Evolutionary conservation across 2,329 filamentous ascomycete species (phyloP).

Genomic region (Aspergillus aculeatus): DNA sequence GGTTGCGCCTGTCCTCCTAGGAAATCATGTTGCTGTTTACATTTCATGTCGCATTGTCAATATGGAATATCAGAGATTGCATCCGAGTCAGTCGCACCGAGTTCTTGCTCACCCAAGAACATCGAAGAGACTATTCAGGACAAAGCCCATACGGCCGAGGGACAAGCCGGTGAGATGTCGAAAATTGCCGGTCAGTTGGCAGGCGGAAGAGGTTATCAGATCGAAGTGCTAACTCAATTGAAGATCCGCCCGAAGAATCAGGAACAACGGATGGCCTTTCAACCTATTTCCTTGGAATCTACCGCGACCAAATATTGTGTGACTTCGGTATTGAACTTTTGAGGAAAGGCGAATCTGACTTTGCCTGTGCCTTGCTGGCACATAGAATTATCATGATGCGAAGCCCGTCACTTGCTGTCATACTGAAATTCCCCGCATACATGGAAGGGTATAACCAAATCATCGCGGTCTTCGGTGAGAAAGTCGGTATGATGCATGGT

Average conservation of each 20-base stretch:
- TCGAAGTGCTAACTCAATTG: not conserved
- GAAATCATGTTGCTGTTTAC: conserved; percentile 22
- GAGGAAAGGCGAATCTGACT: conserved; percentile 15
- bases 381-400: conserved; percentile 27
- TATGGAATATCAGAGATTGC: not conserved
- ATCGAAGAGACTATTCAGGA: not conserved
- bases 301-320: conserved; percentile 16
- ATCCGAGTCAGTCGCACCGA: not conserved
- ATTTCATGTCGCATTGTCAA: conserved; percentile 20
- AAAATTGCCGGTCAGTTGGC: not conserved
- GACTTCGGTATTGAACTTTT: conserved; percentile 25
- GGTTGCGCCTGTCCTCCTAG: conserved; percentile 17
- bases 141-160: not conserved
- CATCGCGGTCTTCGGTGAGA: conserved; percentile 18
- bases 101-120: not conserved
- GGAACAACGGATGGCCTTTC: conserved; percentile 1
- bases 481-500: conserved; percentile 24
- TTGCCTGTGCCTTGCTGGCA: conserved; percentile 13
- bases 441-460: conserved; percentile 11
- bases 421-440: conserved; percentile 15
- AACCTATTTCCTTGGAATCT: conserved; percentile 15
- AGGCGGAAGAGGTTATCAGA: not conserved
- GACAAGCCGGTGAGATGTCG: not conserved
- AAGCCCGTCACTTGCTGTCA: conserved; percentile 21
- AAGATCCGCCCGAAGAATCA: not conserved